Evolutionary conservation across 2,329 filamentous ascomycete species (phyloP), one percentile per base, ranked within the genome.

Genomic region (Ascocoryne sarcoides): DNA sequence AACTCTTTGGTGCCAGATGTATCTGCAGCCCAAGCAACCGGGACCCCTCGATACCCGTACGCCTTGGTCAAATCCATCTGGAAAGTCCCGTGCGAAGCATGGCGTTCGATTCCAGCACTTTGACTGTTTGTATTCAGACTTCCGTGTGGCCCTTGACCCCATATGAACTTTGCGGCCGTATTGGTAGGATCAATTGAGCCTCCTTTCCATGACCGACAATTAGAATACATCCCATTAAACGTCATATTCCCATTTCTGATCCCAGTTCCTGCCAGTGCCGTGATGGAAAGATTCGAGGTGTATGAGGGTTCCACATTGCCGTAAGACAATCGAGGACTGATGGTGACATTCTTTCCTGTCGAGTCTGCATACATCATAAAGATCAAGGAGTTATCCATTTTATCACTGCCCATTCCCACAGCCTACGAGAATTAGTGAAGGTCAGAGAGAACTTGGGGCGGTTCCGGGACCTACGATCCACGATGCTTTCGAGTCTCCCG

Each of bases 41-140:
- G 67, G 1, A 69, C 59, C 4, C 65, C 66, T 3, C 57, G 60
- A 2, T 53, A 39, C 2, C 71, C 72, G 4, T 67, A 64, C 0
- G 76, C 75, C 31, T 63, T 62, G 17, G 62, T 62, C 58, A 80
- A 62, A 54, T 80, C 67, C 56, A 80, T 68, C 2, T 59, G 63
- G 55, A 81, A 80, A 5, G 58, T 56, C 32, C 76, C 75, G 48
- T 71, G 75, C 32, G 63, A 64, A 31, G 60, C 55, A 55, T 81
- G 77, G 31, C 69, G 67, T 51, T 67, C 67, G 40, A 79, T 62
- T 9, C 60, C 60, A 0, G 69, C 70, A 9, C 60, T 58, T 2
- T 52, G 38, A 26, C 61, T 60, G 48, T 76, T 60, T 40, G 64
- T 70, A 16, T 58, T 55, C 18, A 69, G 58, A 12, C 57, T 51